Evolutionary conservation across 345 rosid genomes (phyloP), one percentile per base, ranked within the genome.

Genomic region (Bruguiera sexangula): DNA sequence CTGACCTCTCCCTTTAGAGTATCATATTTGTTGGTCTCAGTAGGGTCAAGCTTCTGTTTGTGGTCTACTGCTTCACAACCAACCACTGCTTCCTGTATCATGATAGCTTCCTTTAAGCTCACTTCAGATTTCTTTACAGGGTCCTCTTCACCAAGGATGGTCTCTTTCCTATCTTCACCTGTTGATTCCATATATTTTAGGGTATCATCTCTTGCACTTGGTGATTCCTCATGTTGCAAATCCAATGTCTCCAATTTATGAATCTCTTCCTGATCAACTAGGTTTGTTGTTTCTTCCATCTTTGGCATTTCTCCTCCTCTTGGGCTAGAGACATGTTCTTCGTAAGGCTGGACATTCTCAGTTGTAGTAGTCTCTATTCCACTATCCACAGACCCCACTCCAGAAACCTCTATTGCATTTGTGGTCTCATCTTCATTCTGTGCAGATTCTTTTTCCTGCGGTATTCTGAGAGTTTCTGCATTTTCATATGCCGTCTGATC

Each of bases 1-100:
- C 67, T 70, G 11, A 80, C 83, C 78, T 73, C 67, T 36, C 73
- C 75, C 46, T 51, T 50, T 19, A 20, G 50, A 32, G 29, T 21
- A 70, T 30, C 67, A 60, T 10, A 11, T 19, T 39, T 64, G 52
- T 64, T 58, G 57, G 50, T 68, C 29, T 55, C 43, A 26, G 3
- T 27, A 8, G 62, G 48, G 32, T 75, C 72, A 29, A 20, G 65
- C 31, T 60, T 39, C 27, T 58, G 71, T 62, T 31, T 72, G 8
- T 62, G 15, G 36, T 30, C 68, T 76, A 46, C 74, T 66, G 6
- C 66, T 74, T 59, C 68, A 52, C 13, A 57, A 36, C 68, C 77
- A 39, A n/a, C 48, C 55, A 15, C 66, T 48, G 57, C 65, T 22
- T 66, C 75, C 64, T 56, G 81, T 39, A 30, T 36, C 60, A 60